Conservation (phyloP, 495 filamentous ascomycete genomes). For the Bacidia rubella region DNA sequence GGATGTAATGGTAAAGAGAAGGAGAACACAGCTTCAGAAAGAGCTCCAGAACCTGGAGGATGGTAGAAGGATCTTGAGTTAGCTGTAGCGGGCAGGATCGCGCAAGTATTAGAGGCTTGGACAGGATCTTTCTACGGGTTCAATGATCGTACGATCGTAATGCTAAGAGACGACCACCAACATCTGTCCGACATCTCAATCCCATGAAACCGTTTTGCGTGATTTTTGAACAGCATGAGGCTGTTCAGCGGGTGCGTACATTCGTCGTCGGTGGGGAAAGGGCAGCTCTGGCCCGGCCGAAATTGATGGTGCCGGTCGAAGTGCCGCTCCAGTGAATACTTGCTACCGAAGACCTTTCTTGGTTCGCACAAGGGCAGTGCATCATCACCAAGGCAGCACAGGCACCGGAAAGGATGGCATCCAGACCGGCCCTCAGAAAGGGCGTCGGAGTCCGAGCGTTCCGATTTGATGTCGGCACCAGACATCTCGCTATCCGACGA, state of each 20-base stretch:
- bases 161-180: neutral
- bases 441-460: neutral
- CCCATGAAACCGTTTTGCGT: slow-evolving; percentile 1
- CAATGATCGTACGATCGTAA: too few species aligned
- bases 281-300: neutral
- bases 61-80: slow-evolving; percentile 24
- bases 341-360: slow-evolving; percentile 2
- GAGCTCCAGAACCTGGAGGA: slow-evolving; percentile 29
- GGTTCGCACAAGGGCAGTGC: neutral
- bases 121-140: too few species aligned
- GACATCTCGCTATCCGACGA: neutral
- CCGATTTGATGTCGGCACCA: neutral
- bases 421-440: slow-evolving; percentile 16
- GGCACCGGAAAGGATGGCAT: slow-evolving; percentile 4
- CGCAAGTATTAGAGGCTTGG: too few species aligned
- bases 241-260: slow-evolving; percentile 1
- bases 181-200: slow-evolving; percentile 7
- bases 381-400: slow-evolving; percentile 17
- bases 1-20: slow-evolving; percentile 17
- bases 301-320: slow-evolving; percentile 1
- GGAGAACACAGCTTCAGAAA: slow-evolving; percentile 22
- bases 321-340: slow-evolving; percentile 3
- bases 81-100: too few species aligned
- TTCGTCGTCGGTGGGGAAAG: slow-evolving; percentile 1
- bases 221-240: slow-evolving; percentile 9